Evolutionary conservation across 352 stramenopile genomes (phyloP).

Genomic region (Globisporangium emineosum): DNA sequence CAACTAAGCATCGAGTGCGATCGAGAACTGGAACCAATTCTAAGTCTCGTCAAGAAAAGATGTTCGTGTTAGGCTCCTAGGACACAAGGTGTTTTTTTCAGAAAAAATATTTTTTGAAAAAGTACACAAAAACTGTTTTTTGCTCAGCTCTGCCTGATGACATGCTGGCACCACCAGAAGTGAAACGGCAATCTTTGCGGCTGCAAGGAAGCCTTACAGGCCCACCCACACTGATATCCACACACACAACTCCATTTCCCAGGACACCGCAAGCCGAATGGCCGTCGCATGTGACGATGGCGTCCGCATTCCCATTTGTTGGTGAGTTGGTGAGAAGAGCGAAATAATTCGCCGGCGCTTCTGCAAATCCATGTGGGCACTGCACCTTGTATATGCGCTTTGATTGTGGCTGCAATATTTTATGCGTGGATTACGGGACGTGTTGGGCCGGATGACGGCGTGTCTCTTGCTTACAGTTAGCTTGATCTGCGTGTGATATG

Average conservation of each 20-base stretch:
- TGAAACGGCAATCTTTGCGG: slow-evolving; percentile 1
- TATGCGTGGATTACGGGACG: not conserved
- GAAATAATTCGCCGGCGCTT: not conserved
- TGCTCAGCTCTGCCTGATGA: too few relatives aligned
- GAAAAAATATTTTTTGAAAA: too few relatives aligned
- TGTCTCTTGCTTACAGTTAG: not conserved
- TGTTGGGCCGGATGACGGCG: not conserved
- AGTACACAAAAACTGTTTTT: too few relatives aligned
- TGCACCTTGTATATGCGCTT: not conserved
- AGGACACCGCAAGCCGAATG: not conserved
- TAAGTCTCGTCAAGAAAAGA: too few relatives aligned
- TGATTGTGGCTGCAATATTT: not conserved
- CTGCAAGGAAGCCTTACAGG: not conserved
- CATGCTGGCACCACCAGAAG: not conserved
- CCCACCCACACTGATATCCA: not conserved
- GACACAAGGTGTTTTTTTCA: too few relatives aligned
- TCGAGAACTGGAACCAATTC: too few relatives aligned
- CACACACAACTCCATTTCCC: not conserved
- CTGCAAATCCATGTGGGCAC: not conserved
- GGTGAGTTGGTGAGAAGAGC: slow-evolving; percentile 17
- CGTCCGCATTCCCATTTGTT: slow-evolving; percentile 31
- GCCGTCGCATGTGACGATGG: slow-evolving; percentile 19
- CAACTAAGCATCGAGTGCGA: too few relatives aligned
- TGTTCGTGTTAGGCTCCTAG: too few relatives aligned
- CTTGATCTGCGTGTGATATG: not conserved